phyloP scores from a whole-genome alignment of 1,284 basidiomycete species.

The Ganoderma lingzhi region DNA sequence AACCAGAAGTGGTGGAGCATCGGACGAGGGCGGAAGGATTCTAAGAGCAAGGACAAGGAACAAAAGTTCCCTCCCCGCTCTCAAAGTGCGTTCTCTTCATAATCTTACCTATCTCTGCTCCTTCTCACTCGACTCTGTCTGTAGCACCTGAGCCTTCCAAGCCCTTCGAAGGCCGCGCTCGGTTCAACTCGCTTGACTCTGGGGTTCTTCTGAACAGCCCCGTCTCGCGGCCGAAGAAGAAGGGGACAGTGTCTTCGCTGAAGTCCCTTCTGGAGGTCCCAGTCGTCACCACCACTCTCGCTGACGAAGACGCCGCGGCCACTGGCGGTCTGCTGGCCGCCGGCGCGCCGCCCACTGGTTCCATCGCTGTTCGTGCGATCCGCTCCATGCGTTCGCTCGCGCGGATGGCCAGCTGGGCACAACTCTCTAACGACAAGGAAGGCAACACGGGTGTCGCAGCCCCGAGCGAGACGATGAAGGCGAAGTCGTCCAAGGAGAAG shows the following conservation, averaged over 20 bases:
- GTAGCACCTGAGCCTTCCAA: slow-evolving; percentile 58
- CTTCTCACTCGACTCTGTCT: background rate
- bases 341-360: slow-evolving; percentile 48
- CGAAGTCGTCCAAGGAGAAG: slow-evolving; percentile 35
- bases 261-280: slow-evolving; percentile 18
- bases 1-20: slow-evolving; percentile 84
- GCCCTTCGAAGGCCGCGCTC: slow-evolving; percentile 46
- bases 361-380: slow-evolving; percentile 81
- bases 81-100: slow-evolving; percentile 50
- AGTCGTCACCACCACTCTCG: slow-evolving; percentile 16
- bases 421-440: slow-evolving; percentile 53
- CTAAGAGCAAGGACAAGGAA: slow-evolving; percentile 52
- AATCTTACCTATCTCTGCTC: background rate
- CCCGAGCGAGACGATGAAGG: slow-evolving; percentile 28
- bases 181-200: slow-evolving; percentile 74
- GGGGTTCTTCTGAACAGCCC: slow-evolving; percentile 54
- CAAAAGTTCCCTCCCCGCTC: slow-evolving; percentile 49
- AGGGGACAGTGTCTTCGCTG: slow-evolving; percentile 29
- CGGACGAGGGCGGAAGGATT: slow-evolving; percentile 72
- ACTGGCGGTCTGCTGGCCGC: slow-evolving; percentile 49
- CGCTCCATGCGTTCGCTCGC: slow-evolving; percentile 76
- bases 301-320: slow-evolving; percentile 38
- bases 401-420: slow-evolving; percentile 74
- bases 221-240: slow-evolving; percentile 27
- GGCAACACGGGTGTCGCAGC: slow-evolving; percentile 34